phyloP scores from a whole-genome alignment of 1,284 basidiomycete genomes.

The Cryptococcus sp. region DNA sequence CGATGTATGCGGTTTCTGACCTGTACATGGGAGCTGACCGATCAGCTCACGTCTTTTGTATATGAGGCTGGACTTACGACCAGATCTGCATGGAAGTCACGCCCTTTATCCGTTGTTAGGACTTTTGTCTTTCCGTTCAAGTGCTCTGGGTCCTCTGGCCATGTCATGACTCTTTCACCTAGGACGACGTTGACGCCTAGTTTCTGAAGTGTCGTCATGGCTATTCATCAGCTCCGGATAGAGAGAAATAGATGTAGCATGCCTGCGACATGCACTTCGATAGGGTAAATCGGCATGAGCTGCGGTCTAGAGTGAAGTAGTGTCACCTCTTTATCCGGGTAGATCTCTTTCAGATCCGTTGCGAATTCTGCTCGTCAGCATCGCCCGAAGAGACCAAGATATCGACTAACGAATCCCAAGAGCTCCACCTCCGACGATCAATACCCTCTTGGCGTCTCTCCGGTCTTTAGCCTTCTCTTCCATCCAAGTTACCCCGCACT shows the following conservation, averaged over 20 bases:
- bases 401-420: slow-evolving; percentile 49
- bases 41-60: neutral
- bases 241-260: slow-evolving; percentile 10
- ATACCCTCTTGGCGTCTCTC: slow-evolving; percentile 39
- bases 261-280: slow-evolving; percentile 46
- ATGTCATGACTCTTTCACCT: slow-evolving; percentile 45
- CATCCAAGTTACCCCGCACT: slow-evolving; percentile 28
- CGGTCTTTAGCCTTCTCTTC: slow-evolving; percentile 28
- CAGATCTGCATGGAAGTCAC: slow-evolving; percentile 60
- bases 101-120: slow-evolving; percentile 57
- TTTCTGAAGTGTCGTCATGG: slow-evolving; percentile 36
- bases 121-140: slow-evolving; percentile 39
- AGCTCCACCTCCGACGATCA: slow-evolving; percentile 52
- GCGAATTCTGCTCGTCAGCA: slow-evolving; percentile 45
- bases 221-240: slow-evolving; percentile 7
- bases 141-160: slow-evolving; percentile 33
- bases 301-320: slow-evolving; percentile 50
- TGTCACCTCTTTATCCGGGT: slow-evolving; percentile 48
- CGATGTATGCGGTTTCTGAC: slow-evolving; percentile 65
- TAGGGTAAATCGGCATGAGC: slow-evolving; percentile 49
- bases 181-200: slow-evolving; percentile 49
- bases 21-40: slow-evolving; percentile 66
- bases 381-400: neutral
- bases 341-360: slow-evolving; percentile 49
- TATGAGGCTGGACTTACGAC: slow-evolving; percentile 49